phyloP scores from a whole-genome alignment of 2,329 filamentous ascomycete species.

The Cladosporium colombiae region DNA sequence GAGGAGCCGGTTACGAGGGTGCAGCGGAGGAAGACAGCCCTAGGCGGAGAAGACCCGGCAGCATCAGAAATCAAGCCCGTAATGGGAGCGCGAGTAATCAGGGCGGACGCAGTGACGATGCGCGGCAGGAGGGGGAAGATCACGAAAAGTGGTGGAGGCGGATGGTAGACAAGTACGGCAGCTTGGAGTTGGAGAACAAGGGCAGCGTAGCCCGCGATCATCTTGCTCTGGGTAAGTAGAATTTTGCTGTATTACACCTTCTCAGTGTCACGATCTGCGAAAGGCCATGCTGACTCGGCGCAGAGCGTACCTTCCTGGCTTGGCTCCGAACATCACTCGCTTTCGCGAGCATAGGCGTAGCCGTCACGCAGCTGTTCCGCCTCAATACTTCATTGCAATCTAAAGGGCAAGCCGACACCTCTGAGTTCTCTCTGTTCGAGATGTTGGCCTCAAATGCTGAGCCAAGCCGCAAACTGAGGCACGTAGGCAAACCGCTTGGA shows the following conservation, averaged over 20 bases:
- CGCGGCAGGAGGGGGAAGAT: constrained; percentile 26
- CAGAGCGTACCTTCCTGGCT: constrained; percentile 81
- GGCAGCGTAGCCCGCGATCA: constrained; percentile 82
- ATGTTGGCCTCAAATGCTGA: constrained; percentile 17
- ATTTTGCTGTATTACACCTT: neutral
- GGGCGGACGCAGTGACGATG: constrained; percentile 2
- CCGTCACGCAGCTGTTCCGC: constrained; percentile 80
- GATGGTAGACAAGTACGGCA: constrained; percentile 61
- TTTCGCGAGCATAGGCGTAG: constrained; percentile 80
- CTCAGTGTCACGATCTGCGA: neutral
- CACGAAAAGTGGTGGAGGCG: constrained; percentile 54
- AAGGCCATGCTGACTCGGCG: constrained; percentile 13
- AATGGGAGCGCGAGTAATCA: constrained; percentile 11
- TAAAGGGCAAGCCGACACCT: constrained; percentile 19
- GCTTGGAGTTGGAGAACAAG: constrained; percentile 80
- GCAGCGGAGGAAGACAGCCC: constrained; percentile 24
- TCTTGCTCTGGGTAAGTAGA: constrained; percentile 67
- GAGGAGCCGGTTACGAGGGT: constrained; percentile 27
- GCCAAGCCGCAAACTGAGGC: constrained; percentile 37
- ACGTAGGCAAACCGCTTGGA: constrained; percentile 72
- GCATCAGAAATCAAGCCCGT: constrained; percentile 25
- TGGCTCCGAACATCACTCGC: constrained; percentile 81
- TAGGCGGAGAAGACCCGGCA: constrained; percentile 21
- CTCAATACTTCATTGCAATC: constrained; percentile 66
- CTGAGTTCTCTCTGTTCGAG: constrained; percentile 18